A percentile compares a stretch with the other conserved stretches of the same genome.
phyloP scores from a whole-genome alignment of 1,284 basidiomycete species.

The Naganishia sp. region DNA sequence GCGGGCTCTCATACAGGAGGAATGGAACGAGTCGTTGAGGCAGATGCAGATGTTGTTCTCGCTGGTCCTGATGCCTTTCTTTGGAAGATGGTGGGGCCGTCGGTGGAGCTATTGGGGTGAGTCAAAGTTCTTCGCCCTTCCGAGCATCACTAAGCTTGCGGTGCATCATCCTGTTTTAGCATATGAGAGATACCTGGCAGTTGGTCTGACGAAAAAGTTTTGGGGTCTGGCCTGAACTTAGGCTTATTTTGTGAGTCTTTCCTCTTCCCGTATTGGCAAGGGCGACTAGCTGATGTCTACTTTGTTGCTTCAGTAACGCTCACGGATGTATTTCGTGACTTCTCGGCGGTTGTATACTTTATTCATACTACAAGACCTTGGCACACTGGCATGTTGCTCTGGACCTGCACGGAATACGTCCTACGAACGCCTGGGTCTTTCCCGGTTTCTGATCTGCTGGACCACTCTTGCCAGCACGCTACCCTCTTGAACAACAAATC shows the following conservation, averaged over 20 bases:
- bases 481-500: conserved; percentile 18
- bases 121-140: conserved; percentile 44
- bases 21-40: conserved; percentile 86
- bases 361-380: neutral
- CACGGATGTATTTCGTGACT: too few relatives aligned
- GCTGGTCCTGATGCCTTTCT: conserved; percentile 76
- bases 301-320: too few relatives aligned
- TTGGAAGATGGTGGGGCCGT: conserved; percentile 85
- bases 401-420: neutral
- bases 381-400: too few relatives aligned
- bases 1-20: conserved; percentile 70
- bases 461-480: conserved; percentile 11
- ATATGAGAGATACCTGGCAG: conserved; percentile 67
- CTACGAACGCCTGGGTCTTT: conserved; percentile 38
- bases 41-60: conserved; percentile 79
- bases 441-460: conserved; percentile 26
- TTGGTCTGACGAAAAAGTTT: conserved; percentile 69
- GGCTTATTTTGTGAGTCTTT: neutral
- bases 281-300: too few relatives aligned
- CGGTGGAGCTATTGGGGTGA: conserved; percentile 81
- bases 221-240: conserved; percentile 50
- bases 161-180: conserved; percentile 54
- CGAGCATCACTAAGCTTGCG: neutral
- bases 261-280: too few relatives aligned
- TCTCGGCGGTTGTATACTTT: conserved; percentile 10